Conservation (phyloP, 441 rosid genomes). For the Metrosideros polymorpha region DNA sequence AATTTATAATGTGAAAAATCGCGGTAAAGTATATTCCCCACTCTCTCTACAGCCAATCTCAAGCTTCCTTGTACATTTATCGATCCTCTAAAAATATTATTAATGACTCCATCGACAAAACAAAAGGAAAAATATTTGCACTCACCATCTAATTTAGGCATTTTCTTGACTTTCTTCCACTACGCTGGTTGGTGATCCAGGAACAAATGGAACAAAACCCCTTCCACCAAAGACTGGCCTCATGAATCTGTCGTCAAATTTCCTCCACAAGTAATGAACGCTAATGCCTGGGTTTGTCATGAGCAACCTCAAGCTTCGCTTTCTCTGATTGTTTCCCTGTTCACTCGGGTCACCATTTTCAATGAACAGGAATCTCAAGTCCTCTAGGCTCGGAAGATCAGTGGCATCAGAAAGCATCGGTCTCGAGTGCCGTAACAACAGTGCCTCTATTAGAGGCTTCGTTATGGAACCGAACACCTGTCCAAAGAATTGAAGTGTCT, state of each 20-base stretch:
- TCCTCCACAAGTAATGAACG: conserved; percentile 61
- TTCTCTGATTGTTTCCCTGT: conserved; percentile 7
- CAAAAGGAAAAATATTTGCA: background rate
- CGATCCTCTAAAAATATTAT: background rate
- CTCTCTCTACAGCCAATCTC: background rate
- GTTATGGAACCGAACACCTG: conserved; percentile 72
- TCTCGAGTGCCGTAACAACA: conserved; percentile 28
- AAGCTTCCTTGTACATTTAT: background rate
- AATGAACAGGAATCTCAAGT: conserved; percentile 30
- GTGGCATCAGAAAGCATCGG: conserved; percentile 26
- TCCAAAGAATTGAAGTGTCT: background rate
- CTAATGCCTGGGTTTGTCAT: conserved; percentile 39
- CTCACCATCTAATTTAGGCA: conserved; percentile 3
- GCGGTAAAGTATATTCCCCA: background rate
- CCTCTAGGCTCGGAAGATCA: conserved; percentile 41
- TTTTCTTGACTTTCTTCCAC: conserved; percentile 15
- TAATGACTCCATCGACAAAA: background rate
- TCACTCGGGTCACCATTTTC: conserved; percentile 31
- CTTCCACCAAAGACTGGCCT: conserved; percentile 69
- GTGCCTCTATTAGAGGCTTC: conserved; percentile 46
- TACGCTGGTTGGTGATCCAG: conserved; percentile 25
- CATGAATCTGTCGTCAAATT: conserved; percentile 59
- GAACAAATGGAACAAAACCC: conserved; percentile 27
- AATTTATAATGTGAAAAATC: background rate
- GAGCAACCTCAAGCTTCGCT: conserved; percentile 33